These are phyloP conservation scores for Epichloe sibirici DNA, from an alignment of 2,329 filamentous ascomycete species.

Conservation along the genomic window DNA sequence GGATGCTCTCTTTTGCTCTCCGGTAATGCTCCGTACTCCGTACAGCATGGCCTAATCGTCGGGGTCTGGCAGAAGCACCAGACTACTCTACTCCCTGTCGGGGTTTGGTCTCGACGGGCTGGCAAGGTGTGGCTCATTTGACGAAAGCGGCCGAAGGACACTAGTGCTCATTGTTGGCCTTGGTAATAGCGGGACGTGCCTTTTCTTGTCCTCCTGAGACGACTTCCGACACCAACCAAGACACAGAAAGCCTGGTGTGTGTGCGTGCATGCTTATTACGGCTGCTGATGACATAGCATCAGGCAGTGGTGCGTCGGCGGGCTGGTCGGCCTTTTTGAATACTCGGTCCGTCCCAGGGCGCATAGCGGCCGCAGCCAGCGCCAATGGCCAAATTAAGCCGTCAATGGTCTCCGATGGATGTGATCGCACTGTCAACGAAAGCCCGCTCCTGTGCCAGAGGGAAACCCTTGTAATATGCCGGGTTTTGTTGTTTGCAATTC, in stretches of 20 bases:
- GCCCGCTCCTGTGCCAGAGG: neutral
- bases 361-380: neutral
- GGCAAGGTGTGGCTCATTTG: neutral
- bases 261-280: neutral
- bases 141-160: conserved; percentile 1
- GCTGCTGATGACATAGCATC: neutral
- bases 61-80: no score
- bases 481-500: neutral
- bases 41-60: no score
- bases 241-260: neutral
- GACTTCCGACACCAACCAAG: neutral
- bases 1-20: no score
- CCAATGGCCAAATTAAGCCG: neutral
- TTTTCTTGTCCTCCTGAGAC: neutral
- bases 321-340: neutral
- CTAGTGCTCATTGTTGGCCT: neutral
- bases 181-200: no score
- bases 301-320: neutral
- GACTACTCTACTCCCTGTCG: no score
- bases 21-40: no score
- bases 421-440: neutral
- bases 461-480: neutral
- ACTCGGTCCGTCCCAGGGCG: neutral
- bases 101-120: no score
- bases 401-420: neutral